These are phyloP conservation scores for Tilletia walkeri DNA, from an alignment of 1,284 basidiomycete genomes.

Conservation along the genomic window DNA sequence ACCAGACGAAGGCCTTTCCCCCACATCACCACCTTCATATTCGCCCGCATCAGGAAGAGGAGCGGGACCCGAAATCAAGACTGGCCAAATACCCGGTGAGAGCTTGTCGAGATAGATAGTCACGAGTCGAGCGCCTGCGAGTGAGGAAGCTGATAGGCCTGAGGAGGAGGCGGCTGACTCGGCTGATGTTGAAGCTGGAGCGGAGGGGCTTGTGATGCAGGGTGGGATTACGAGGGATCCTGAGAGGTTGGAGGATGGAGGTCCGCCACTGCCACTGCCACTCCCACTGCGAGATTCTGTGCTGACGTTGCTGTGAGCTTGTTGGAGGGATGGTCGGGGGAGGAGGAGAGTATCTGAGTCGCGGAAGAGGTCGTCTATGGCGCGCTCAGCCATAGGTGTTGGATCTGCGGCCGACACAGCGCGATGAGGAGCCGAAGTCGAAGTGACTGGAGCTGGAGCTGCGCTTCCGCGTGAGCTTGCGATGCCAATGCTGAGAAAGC, in stretches of 20 bases:
- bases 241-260: not conserved
- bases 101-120: conserved; percentile 38
- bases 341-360: not conserved
- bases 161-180: not conserved
- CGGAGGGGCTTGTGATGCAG: not conserved
- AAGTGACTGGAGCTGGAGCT: not conserved
- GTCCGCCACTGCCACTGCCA: not conserved
- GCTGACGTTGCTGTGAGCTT: not conserved
- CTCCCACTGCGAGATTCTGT: not conserved
- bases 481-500: not conserved
- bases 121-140: conserved; percentile 31
- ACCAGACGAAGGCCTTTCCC: not conserved
- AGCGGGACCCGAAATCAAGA: conserved; percentile 35
- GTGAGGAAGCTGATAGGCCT: conserved; percentile 1
- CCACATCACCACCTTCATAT: not conserved
- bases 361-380: not conserved
- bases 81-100: conserved; percentile 37
- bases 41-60: conserved; percentile 24
- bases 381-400: conserved; percentile 7
- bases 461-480: not conserved
- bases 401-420: not conserved
- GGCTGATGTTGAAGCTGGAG: conserved; percentile 2
- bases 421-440: not conserved
- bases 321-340: not conserved
- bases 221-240: not conserved